phyloP scores from a whole-genome alignment of 306 rosid species.

The Castanospermum australe region DNA sequence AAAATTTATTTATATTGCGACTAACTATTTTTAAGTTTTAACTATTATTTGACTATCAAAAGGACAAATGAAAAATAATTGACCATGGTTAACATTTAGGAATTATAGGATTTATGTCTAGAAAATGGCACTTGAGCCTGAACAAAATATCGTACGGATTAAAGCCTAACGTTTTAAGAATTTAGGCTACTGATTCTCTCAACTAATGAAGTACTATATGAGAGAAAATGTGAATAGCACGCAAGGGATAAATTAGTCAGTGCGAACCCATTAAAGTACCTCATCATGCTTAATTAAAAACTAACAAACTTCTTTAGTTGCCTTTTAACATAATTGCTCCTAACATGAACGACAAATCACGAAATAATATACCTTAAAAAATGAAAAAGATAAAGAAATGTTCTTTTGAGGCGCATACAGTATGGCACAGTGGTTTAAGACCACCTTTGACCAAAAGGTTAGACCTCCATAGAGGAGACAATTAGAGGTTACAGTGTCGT shows the following conservation, averaged over 20 bases:
- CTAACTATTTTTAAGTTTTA: no score
- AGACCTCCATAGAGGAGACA: constrained; percentile 70
- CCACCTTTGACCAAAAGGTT: constrained; percentile 51
- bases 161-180: no score
- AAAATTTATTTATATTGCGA: no score
- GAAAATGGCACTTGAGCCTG: no score
- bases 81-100: no score
- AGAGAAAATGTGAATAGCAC: constrained; percentile 7
- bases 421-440: constrained; percentile 30
- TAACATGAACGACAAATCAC: constrained; percentile 10
- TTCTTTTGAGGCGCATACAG: constrained; percentile 22
- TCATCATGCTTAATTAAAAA: constrained; percentile 6
- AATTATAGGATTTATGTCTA: no score
- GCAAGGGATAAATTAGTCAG: constrained; percentile 28
- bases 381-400: constrained; percentile 27
- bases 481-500: constrained; percentile 69
- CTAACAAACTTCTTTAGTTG: background rate
- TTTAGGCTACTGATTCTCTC: no score
- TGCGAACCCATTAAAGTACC: constrained; percentile 9
- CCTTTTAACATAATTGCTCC: background rate
- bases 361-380: constrained; percentile 20
- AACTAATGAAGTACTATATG: no score
- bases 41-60: no score
- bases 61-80: no score
- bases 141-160: no score